Conservation (phyloP, 2,329 filamentous ascomycete genomes). For the Dactylellina leptospora region DNA sequence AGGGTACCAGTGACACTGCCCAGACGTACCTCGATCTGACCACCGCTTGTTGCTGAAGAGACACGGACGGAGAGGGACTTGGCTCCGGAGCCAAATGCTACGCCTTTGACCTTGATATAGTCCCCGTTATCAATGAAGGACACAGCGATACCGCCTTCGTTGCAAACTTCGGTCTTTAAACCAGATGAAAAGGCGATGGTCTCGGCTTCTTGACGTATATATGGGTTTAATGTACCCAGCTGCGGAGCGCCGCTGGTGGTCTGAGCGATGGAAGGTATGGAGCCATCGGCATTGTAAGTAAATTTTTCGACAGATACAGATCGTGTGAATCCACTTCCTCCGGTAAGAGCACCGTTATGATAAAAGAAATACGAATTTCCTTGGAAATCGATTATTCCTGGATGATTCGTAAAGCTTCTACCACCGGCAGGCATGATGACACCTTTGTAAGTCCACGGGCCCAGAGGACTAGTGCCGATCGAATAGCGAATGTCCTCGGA, state of each 20-base stretch:
- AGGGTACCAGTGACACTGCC: constrained; percentile 56
- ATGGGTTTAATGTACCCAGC: constrained; percentile 57
- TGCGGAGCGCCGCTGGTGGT: constrained; percentile 57
- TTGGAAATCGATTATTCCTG: constrained; percentile 58
- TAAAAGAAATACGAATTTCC: constrained; percentile 59
- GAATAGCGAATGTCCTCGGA: constrained; percentile 59
- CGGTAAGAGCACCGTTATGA: constrained; percentile 59
- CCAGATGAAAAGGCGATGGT: constrained; percentile 58
- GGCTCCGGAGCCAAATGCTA: constrained; percentile 58
- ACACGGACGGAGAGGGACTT: constrained; percentile 57
- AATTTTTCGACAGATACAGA: constrained; percentile 58
- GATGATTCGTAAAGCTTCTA: constrained; percentile 58
- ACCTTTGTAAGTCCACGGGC: constrained; percentile 59
- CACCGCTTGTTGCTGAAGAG: constrained; percentile 56
- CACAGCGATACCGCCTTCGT: constrained; percentile 57
- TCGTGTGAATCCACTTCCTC: constrained; percentile 57
- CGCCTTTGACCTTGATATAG: constrained; percentile 59
- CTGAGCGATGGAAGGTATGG: constrained; percentile 58
- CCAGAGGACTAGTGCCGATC: constrained; percentile 56
- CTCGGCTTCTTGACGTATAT: constrained; percentile 57
- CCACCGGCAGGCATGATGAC: constrained; percentile 58
- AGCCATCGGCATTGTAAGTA: constrained; percentile 57
- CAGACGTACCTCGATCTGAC: constrained; percentile 58
- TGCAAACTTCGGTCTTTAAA: constrained; percentile 55
- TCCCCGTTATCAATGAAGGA: constrained; percentile 58